A percentile compares a stretch with the other conserved stretches of the same genome.
Evolutionary conservation across 2,329 filamentous ascomycete species (phyloP).

Genomic region (Fusarium clavum): DNA sequence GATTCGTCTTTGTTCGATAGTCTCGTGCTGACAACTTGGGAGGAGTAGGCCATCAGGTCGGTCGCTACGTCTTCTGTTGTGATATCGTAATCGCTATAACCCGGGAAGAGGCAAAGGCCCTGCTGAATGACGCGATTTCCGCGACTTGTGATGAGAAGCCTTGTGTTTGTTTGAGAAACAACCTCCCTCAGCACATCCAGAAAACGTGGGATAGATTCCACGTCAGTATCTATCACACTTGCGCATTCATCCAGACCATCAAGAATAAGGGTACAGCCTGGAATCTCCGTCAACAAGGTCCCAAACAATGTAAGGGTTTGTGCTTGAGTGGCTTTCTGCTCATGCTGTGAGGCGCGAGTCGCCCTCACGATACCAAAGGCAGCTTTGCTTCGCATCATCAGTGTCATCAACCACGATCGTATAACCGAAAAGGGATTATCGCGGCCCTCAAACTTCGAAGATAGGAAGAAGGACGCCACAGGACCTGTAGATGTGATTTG

Average conservation of each 20-base stretch:
- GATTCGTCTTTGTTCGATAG: constrained; percentile 42
- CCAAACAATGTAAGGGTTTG: fast-evolving
- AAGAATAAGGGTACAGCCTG: constrained; percentile 2
- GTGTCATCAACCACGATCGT: constrained; percentile 32
- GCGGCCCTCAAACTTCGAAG: constrained; percentile 36
- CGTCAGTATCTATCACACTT: neutral
- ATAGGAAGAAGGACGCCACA: constrained; percentile 50
- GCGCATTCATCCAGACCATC: constrained; percentile 21
- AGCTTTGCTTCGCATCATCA: constrained; percentile 12
- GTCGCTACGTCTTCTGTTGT: neutral
- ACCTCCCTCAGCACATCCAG: constrained; percentile 9
- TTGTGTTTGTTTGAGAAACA: constrained; percentile 13
- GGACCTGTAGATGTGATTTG: neutral
- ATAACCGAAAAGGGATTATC: constrained; percentile 43
- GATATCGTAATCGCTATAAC: neutral
- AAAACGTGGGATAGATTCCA: constrained; percentile 27
- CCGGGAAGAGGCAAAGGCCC: fast-evolving
- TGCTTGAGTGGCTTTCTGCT: fast-evolving
- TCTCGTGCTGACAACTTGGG: constrained; percentile 43
- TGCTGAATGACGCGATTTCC: fast-evolving
- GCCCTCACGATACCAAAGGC: constrained; percentile 28
- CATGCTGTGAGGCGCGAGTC: fast-evolving
- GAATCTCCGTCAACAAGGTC: fast-evolving
- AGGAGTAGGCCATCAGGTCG: neutral
- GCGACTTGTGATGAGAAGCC: neutral